These are phyloP conservation scores for Podaxis rugospora DNA, from an alignment of 768 basidiomycete species.

Conservation along the genomic window DNA sequence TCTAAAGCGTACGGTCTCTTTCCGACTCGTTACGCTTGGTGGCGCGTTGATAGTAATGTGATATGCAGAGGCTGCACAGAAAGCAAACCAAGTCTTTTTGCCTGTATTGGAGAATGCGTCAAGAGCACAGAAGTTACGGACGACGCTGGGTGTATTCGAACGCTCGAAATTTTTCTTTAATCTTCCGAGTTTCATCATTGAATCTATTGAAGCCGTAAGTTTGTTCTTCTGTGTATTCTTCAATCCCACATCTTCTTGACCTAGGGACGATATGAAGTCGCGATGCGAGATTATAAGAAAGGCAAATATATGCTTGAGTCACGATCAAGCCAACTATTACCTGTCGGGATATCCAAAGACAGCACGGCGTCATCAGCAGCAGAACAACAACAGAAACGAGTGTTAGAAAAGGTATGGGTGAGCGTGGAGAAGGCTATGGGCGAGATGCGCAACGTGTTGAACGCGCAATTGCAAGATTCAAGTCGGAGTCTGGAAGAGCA, in stretches of 20 bases:
- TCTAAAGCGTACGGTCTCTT: slow-evolving; percentile 63
- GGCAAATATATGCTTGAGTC: slow-evolving; percentile 88
- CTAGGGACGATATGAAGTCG: slow-evolving; percentile 91
- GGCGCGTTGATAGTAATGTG: not conserved
- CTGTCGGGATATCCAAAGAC: slow-evolving; percentile 61
- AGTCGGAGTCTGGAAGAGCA: slow-evolving; percentile 85
- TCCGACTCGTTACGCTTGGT: not conserved
- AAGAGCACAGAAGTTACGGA: slow-evolving; percentile 89
- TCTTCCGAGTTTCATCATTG: slow-evolving; percentile 85
- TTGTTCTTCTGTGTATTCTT: not conserved
- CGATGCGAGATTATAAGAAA: slow-evolving; percentile 95
- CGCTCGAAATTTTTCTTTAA: slow-evolving; percentile 98
- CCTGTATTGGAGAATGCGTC: slow-evolving; percentile 94
- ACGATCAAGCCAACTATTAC: slow-evolving; percentile 80
- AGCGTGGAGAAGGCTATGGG: slow-evolving; percentile 93
- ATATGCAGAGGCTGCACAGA: slow-evolving; percentile 73
- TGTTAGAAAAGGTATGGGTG: slow-evolving; percentile 94
- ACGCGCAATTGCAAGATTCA: slow-evolving; percentile 78
- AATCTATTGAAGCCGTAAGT: slow-evolving; percentile 83
- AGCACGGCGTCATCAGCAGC: slow-evolving; percentile 41
- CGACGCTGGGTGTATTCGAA: slow-evolving; percentile 93
- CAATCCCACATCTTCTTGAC: not conserved
- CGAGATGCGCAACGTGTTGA: slow-evolving; percentile 79
- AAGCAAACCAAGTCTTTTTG: slow-evolving; percentile 93
- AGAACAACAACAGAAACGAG: slow-evolving; percentile 82